Percentiles rank a stretch among this genome's conserved stretches.
These are phyloP conservation scores for Scheffersomyces titani DNA, from an alignment of 1,139 yeast genomes.

Conservation along the genomic window DNA sequence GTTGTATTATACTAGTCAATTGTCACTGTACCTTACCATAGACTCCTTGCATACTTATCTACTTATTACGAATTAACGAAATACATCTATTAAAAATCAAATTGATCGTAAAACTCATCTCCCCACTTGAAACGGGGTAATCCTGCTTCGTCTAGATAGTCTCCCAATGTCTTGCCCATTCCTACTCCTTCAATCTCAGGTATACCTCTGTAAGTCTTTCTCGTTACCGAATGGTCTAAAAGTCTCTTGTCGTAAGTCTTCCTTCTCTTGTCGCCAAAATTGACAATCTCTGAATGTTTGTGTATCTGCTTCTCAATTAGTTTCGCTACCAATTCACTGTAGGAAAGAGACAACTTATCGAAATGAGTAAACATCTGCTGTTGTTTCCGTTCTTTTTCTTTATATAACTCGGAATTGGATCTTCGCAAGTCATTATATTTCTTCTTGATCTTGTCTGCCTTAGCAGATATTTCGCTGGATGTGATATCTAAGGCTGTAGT, in stretches of 20 bases:
- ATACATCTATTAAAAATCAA: conserved; percentile 12
- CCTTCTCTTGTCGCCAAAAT: conserved; percentile 8
- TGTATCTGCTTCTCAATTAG: conserved; percentile 23
- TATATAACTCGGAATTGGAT: conserved; percentile 14
- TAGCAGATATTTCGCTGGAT: conserved; percentile 11
- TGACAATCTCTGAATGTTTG: conserved; percentile 39
- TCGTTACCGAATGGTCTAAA: conserved; percentile 1
- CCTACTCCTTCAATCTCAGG: conserved; percentile 30
- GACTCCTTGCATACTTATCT: neutral
- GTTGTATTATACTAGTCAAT: neutral
- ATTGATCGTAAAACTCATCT: conserved; percentile 25
- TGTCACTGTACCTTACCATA: neutral
- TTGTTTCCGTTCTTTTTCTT: conserved; percentile 24
- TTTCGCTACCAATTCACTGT: conserved; percentile 13
- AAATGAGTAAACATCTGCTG: conserved; percentile 24
- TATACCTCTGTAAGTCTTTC: conserved; percentile 19
- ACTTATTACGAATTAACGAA: neutral
- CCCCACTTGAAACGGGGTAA: conserved; percentile 32
- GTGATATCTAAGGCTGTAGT: conserved; percentile 18
- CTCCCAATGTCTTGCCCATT: conserved; percentile 33
- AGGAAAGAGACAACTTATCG: conserved; percentile 18
- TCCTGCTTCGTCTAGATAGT: conserved; percentile 26
- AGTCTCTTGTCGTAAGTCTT: conserved; percentile 7
- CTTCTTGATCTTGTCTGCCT: conserved; percentile 9
- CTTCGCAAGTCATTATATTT: conserved; percentile 17